Evolutionary conservation across 139 green algal species (phyloP), one percentile per base, ranked within the genome.

Genomic region (Choricystis sp.): DNA sequence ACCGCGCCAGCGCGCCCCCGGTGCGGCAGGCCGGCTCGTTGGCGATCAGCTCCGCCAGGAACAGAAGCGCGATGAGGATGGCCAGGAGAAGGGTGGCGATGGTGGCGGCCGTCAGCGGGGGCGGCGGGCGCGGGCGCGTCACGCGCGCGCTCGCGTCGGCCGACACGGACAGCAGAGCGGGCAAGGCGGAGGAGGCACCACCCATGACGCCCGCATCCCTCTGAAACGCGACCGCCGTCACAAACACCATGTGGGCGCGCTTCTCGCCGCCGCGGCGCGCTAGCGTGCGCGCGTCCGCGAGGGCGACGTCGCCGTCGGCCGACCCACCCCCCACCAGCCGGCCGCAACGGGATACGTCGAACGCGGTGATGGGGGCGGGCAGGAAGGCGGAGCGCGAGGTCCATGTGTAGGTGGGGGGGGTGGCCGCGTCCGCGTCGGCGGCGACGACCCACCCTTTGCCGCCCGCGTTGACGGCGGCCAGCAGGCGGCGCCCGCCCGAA

Each of bases 211-310:
- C 40, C 9, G 40, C 59, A 30, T 66, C 66, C 3, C 24, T 1
- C 3, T 48, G n/a, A 52, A 74, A 71, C 0, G 72, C 57, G 16
- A 71, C 24, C 5, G 58, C 72, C 23, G 72, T 74, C 4, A 58
- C 69, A 72, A 77, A 77, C 5, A 77, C 59, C 66, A 73, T 77
- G 56, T 77, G 71, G 29, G 66, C 71, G 19, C 56, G 28, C 25
- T 61, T 63, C 0, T 61, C 55, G 24, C 29, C 56, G 21, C 56
- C 24, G 23, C 65, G 59, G 0, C 52, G 60, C 21, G 28, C 28
- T 56, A 71, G 60, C n/a, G 60, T 58, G 19, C 57, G 26, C n/a
- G 56, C 56, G n/a, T 24, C 3, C 26, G 64, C 26, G 26, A 56
- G 56, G 3, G 23, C 26, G 9, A 64, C 31, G 28, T 73, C 68